Base-by-base conservation (phyloP, 176 grass and related monocot species). In the Elaeis guineensis region DNA sequence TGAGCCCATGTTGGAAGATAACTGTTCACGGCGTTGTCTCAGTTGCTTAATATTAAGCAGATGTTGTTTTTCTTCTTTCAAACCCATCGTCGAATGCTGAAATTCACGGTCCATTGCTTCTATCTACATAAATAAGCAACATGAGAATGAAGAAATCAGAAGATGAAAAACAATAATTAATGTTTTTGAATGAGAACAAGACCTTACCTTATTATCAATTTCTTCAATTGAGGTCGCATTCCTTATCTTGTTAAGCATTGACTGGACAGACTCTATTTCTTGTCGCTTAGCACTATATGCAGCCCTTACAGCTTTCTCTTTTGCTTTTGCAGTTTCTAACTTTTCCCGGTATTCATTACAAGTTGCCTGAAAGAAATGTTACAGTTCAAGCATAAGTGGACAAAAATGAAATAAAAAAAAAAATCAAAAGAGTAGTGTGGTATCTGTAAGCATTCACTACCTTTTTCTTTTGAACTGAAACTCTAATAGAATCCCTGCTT, bases 1-100 rank as follows among this genome's bases (percentile, higher is more conserved):
- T 16, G 94, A 77, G 17, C 73, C 87, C 55, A 92, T 83, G 70
- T 64, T 81, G 35, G 77, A 74, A 17, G 72, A 70, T 17, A 92
- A 19, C 16, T 93, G 78, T 63, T 93, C 91, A 35, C 71, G 78
- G 66, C 83, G 87, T 16, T 79, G 62, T 78, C 88, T 93, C 25
- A 98, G 53, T 56, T 92, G 84, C 78, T 89, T 98, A 56, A 98
- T 88, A 57, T 98, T 87, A 77, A 86, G 86, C 54, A 98, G 63
- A 26, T 89, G 70, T 61, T 71, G 19, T 15, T 98, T 98, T 72
- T 98, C 94, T 81, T 89, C 69, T 71, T 81, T 83, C 50, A 93
- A 62, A 73, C 81, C 59, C 75, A 92, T 89, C 17, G 88, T 93
- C 54, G 79, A 79, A 79, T 98, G 94, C 59, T 86, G 79, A 76